phyloP scores from a whole-genome alignment of 2,329 filamentous ascomycete species.

The Claviceps arundinis region DNA sequence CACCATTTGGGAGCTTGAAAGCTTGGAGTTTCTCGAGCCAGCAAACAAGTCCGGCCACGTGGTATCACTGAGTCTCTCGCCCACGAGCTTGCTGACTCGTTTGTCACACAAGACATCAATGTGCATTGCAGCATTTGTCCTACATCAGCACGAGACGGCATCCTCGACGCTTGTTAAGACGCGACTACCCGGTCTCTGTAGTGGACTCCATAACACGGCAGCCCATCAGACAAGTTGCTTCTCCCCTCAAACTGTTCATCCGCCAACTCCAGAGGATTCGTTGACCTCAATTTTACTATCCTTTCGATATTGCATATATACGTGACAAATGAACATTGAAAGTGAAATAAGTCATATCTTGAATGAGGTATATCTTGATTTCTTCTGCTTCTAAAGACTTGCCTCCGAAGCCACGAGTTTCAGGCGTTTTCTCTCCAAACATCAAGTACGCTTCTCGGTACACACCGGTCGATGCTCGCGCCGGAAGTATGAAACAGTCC shows the following conservation, averaged over 20 bases:
- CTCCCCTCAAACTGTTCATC: neutral
- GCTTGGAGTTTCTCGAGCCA: neutral
- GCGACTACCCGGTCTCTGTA: constrained; percentile 2
- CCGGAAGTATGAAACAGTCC: constrained; percentile 2
- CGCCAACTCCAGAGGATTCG: neutral
- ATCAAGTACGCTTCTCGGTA: neutral
- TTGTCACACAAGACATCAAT: constrained; percentile 3
- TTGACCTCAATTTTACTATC: neutral
- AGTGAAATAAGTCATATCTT: neutral
- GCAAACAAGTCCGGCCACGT: constrained; percentile 3
- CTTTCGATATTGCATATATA: neutral
- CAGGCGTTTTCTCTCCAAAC: neutral
- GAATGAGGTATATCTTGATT: neutral
- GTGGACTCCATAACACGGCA: constrained; percentile 1
- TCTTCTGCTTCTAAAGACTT: neutral
- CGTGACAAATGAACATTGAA: neutral
- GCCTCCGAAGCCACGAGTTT: neutral
- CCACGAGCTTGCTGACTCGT: constrained; percentile 1
- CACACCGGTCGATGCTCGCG: neutral
- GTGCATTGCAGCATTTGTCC: neutral
- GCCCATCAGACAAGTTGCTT: neutral
- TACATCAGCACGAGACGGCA: neutral
- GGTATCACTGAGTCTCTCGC: neutral
- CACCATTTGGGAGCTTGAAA: neutral
- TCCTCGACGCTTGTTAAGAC: constrained; percentile 5